Base-by-base conservation (phyloP, 768 basidiomycete genomes). In the Mycena venus region DNA sequence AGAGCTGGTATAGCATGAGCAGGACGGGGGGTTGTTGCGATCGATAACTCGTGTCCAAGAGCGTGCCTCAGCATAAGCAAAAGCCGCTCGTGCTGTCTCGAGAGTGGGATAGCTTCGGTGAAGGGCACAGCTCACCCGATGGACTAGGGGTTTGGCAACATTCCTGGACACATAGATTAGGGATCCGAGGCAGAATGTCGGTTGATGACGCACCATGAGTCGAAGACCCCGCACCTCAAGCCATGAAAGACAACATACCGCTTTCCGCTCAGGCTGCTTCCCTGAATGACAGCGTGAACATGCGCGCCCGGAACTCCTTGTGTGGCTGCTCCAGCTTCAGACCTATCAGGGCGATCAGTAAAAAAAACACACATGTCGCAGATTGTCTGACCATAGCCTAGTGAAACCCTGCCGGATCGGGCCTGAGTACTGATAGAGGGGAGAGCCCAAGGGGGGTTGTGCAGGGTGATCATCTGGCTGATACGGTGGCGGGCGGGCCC, bases 81-180 rank as follows among this genome's bases (percentile, higher is more conserved):
- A 64, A 9, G 63, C 63, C 23, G 63, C 63, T 44, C 9, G 23
- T n/a, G 40, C 63, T n/a, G 42, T 27, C 17, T 23, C 38, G 32
- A 10, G 25, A 44, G 23, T 64, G n/a, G 23, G 25, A 49, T 64
- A 64, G 23, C 34, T 64, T 27, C 42, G 38, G 63, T 64, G 63
- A 36, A 64, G 56, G 29, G 63, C 63, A 44, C 63, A 38, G 63
- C 63, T 64, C 17, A 64, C 63, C 27, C 63, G 27, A n/a, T 27
- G 25, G 40, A 64, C 63, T 4, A 27, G 23, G 44, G 56, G 29
- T n/a, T 23, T 23, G 42, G 63, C 63, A 27, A 27, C 42, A 27
- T 44, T 44, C 63, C 63, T 64, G 44, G 25, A 44, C n/a, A 23
- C 49, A 49, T 59, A n/a, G 44, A 31, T 49, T 44, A 64, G 42